Evolutionary conservation across 345 rosid species (phyloP).

Genomic region (Populus euphratica): DNA sequence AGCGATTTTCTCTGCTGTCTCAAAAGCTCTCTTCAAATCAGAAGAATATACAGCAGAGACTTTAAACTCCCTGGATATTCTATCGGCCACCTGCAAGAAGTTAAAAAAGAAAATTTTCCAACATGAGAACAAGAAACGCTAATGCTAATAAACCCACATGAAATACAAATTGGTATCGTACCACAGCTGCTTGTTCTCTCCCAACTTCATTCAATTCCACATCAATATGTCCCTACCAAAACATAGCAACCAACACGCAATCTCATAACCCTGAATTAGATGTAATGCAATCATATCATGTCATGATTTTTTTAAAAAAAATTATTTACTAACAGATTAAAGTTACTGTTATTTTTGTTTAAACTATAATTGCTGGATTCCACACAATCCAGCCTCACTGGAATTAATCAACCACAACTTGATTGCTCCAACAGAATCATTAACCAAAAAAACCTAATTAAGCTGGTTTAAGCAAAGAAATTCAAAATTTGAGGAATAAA

Average conservation of each 20-base stretch:
- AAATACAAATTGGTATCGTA: slow-evolving; percentile 26
- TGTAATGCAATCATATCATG: too few relatives aligned
- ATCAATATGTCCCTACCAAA: slow-evolving; percentile 68
- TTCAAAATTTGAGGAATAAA: background rate
- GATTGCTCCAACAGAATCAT: too few relatives aligned
- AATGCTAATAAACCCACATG: background rate
- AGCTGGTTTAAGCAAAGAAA: background rate
- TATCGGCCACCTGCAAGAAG: slow-evolving; percentile 51
- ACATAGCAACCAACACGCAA: background rate
- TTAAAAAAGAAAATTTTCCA: background rate
- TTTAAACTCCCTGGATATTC: slow-evolving; percentile 57
- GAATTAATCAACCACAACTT: too few relatives aligned
- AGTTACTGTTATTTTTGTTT: too few relatives aligned
- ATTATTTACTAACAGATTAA: too few relatives aligned
- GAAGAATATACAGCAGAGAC: slow-evolving; percentile 69
- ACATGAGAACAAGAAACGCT: background rate
- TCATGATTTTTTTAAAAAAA: too few relatives aligned
- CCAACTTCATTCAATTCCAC: slow-evolving; percentile 78
- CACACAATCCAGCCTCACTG: too few relatives aligned
- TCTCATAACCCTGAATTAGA: too few relatives aligned
- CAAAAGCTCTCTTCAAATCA: slow-evolving; percentile 77
- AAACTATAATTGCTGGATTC: too few relatives aligned
- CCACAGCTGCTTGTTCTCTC: slow-evolving; percentile 64
- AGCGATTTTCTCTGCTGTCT: slow-evolving; percentile 73
- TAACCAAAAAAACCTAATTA: too few relatives aligned